A percentile compares a stretch with the other conserved stretches of the same genome.
Conservation (phyloP, 129 eudicot species). For the Chrysanthemum makinoi region DNA sequence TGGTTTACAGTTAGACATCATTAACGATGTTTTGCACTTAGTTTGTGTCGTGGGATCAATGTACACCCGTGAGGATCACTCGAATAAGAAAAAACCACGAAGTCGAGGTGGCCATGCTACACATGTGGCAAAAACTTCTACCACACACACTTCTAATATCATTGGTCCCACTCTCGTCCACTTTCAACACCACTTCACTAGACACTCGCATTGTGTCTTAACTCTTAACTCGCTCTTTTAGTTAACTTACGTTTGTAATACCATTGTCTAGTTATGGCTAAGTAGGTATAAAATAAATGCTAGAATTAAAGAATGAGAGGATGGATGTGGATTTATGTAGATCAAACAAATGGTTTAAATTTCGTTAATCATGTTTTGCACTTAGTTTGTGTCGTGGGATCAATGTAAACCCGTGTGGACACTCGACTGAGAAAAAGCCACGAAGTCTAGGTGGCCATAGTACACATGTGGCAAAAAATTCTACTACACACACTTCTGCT, state of each 20-base stretch:
- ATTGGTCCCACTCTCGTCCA: background rate
- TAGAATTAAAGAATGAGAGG: no score
- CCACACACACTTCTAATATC: slow-evolving; percentile 25
- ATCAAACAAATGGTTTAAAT: no score
- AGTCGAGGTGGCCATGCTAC: background rate
- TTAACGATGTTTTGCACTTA: no score
- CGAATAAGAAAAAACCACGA: slow-evolving; percentile 67
- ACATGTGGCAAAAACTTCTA: slow-evolving; percentile 40
- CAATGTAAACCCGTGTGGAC: slow-evolving; percentile 40
- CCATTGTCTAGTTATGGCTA: no score
- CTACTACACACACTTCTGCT: slow-evolving; percentile 23
- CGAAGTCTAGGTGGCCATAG: slow-evolving; percentile 26
- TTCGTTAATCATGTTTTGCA: no score
- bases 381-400: slow-evolving; percentile 11
- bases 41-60: slow-evolving; percentile 23
- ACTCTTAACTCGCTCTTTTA: no score
- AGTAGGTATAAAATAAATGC: no score
- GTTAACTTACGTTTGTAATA: no score
- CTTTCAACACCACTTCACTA: slow-evolving; percentile 4
- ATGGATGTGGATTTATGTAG: no score
- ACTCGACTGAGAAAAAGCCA: slow-evolving; percentile 58
- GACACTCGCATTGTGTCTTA: background rate
- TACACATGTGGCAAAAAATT: slow-evolving; percentile 40
- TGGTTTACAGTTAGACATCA: no score
- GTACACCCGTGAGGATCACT: slow-evolving; percentile 43